Evolutionary conservation across 176 grass and related monocot genomes (phyloP), one percentile per base, ranked within the genome.

Genomic region (Luzula sylvatica): DNA sequence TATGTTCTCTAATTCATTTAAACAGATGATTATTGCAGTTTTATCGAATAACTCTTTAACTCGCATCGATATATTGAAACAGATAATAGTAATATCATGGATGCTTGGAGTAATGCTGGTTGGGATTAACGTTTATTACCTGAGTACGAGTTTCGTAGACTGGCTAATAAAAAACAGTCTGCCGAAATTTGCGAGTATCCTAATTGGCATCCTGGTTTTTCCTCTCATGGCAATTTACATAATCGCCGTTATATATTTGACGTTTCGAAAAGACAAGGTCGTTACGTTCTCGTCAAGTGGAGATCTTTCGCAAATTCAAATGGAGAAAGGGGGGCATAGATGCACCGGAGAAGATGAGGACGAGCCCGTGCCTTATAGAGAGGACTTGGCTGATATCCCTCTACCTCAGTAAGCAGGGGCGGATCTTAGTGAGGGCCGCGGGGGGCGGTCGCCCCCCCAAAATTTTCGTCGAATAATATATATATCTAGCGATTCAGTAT

Each of bases 71-170:
- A 35, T n/a, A n/a, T n/a, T n/a, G n/a, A 42, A 63, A 70, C 79
- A 94, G 83, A 68, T 78, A 20, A 82, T 94, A 1, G 65, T 77
- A 8, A 23, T 86, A 19, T 79, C 81, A n/a, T 94, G 81, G 87
- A 1, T 66, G 1, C 87, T 86, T 2, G 77, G 81, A 2, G 21
- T 79, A 7, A 17, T 79, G 0, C 40, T 94, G 43, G 82, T 94
- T 18, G 62, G 74, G 19, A 94, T 86, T 47, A 94, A 94, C 56
- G 75, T 94, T n/a, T 86, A 82, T 55, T 94, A 78, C 52, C 52
- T 94, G 17, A 86, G 77, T 74, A 94, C 87, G 9, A 78, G 70
- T 44, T 93, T 86, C 16, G 70, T 73, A 0, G 55, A 51, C 0
- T 86, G 74, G 87, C 44, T 93, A 41, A 61, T 82, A 49, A 71